phyloP scores from a whole-genome alignment of 1,284 basidiomycete genomes.

The Cerrena zonata region DNA sequence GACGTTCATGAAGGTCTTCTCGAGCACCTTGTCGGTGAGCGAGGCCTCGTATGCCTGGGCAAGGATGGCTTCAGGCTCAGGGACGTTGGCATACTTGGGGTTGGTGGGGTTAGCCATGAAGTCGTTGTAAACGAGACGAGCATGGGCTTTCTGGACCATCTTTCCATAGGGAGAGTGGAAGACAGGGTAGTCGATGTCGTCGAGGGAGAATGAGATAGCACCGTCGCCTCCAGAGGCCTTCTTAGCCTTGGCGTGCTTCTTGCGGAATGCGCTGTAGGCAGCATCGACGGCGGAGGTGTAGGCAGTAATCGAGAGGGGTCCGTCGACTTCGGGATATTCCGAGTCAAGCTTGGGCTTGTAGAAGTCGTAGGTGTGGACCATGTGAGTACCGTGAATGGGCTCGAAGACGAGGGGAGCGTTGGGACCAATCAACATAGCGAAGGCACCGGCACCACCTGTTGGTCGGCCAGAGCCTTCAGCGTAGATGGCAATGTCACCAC shows the following conservation, averaged over 20 bases:
- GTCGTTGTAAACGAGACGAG: slow-evolving; percentile 90
- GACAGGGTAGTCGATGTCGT: slow-evolving; percentile 82
- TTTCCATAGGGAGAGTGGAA: slow-evolving; percentile 98
- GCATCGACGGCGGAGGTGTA: slow-evolving; percentile 93
- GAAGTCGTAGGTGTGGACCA: slow-evolving; percentile 97
- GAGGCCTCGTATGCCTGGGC: slow-evolving; percentile 66
- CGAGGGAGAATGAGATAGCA: slow-evolving; percentile 56
- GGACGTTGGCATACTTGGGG: slow-evolving; percentile 70
- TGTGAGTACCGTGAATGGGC: slow-evolving; percentile 94
- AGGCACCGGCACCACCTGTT: slow-evolving; percentile 94
- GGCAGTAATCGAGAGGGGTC: slow-evolving; percentile 91
- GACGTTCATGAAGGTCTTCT: slow-evolving; percentile 83
- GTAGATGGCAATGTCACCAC: slow-evolving; percentile 97
- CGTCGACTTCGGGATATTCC: slow-evolving; percentile 96
- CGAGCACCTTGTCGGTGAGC: slow-evolving; percentile 88
- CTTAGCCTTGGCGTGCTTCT: slow-evolving; percentile 72
- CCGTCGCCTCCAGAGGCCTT: slow-evolving; percentile 35
- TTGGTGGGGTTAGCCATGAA: slow-evolving; percentile 77
- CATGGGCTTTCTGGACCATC: slow-evolving; percentile 95
- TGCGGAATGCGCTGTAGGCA: slow-evolving; percentile 82
- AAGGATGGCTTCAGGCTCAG: slow-evolving; percentile 65
- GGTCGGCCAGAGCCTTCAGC: slow-evolving; percentile 93
- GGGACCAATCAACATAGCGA: slow-evolving; percentile 92
- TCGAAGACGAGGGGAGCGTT: slow-evolving; percentile 92
- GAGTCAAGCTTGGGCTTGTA: slow-evolving; percentile 93